phyloP scores from a whole-genome alignment of 805 yeast species.

The Sporopachydermia quercuum region DNA sequence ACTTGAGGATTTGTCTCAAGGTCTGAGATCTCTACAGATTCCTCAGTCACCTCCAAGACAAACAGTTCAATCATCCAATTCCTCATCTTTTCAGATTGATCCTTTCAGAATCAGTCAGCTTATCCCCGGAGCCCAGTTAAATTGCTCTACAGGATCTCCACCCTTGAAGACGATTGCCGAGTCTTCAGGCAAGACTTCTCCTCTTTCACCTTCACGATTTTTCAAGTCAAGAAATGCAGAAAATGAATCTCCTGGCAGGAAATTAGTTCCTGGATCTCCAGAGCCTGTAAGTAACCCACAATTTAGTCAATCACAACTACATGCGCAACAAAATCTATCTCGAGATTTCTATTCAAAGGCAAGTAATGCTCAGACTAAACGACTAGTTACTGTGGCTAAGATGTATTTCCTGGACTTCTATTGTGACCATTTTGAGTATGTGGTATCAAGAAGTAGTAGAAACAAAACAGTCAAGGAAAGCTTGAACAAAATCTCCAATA shows the following conservation, averaged over 20 bases:
- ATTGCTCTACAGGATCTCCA: slow-evolving; percentile 3
- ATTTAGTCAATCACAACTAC: no score
- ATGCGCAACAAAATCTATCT: no score
- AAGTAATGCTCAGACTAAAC: slow-evolving; percentile 58
- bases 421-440: slow-evolving; percentile 90
- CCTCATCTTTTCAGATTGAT: background rate
- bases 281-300: background rate
- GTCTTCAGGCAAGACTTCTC: slow-evolving; percentile 9
- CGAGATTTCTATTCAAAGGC: slow-evolving; percentile 43
- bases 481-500: slow-evolving; percentile 16
- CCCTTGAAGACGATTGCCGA: background rate
- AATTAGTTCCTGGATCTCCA: slow-evolving; percentile 9
- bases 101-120: background rate
- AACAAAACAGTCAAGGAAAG: slow-evolving; percentile 52
- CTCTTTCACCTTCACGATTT: slow-evolving; percentile 10
- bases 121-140: background rate
- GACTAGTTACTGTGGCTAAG: slow-evolving; percentile 84
- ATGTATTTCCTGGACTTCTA: slow-evolving; percentile 89
- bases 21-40: background rate
- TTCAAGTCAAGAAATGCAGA: slow-evolving; percentile 9
- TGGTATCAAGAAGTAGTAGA: slow-evolving; percentile 74
- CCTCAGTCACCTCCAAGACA: background rate
- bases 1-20: background rate
- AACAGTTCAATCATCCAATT: background rate
- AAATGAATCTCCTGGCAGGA: slow-evolving; percentile 11